A percentile compares a stretch with the other conserved stretches of the same genome.
Conservation (phyloP, 2,329 filamentous ascomycete species). For the Beauveria asiatica region DNA sequence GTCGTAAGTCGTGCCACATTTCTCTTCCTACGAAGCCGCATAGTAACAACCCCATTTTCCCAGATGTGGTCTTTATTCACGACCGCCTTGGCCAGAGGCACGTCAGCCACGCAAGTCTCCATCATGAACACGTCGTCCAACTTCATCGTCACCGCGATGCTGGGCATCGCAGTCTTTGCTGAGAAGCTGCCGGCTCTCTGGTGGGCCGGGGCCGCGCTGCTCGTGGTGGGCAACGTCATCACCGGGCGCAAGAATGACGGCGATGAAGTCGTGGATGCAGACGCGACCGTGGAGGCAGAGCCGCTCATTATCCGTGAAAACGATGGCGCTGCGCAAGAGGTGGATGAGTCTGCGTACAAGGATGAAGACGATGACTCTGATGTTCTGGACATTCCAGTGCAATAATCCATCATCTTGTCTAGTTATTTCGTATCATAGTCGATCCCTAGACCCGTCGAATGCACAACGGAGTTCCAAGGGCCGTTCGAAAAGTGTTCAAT, state of each 20-base stretch:
- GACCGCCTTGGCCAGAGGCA: slow-evolving; percentile 62
- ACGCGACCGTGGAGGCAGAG: neutral
- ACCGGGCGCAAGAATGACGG: slow-evolving; percentile 61
- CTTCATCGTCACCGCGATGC: slow-evolving; percentile 67
- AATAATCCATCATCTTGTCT: neutral
- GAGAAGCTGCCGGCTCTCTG: slow-evolving; percentile 64
- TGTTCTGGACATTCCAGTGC: slow-evolving; percentile 23
- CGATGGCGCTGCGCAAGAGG: slow-evolving; percentile 11
- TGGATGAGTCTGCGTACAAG: slow-evolving; percentile 15
- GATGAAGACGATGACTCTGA: slow-evolving; percentile 26
- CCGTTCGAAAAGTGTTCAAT: neutral
- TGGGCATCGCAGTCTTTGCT: slow-evolving; percentile 62
- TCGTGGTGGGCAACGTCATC: slow-evolving; percentile 71
- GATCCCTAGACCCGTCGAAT: neutral
- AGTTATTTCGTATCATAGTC: neutral
- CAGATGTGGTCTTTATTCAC: slow-evolving; percentile 81
- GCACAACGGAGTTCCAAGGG: neutral
- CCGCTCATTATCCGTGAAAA: neutral
- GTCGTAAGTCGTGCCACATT: slow-evolving; percentile 37
- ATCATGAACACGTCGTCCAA: slow-evolving; percentile 78
- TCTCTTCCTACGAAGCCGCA: neutral
- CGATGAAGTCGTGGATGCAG: slow-evolving; percentile 14
- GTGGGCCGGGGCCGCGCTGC: slow-evolving; percentile 65
- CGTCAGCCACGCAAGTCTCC: slow-evolving; percentile 69
- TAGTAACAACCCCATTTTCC: neutral